These are phyloP conservation scores for Wickerhamiella parazyma DNA, from an alignment of 805 yeast genomes.

Conservation along the genomic window DNA sequence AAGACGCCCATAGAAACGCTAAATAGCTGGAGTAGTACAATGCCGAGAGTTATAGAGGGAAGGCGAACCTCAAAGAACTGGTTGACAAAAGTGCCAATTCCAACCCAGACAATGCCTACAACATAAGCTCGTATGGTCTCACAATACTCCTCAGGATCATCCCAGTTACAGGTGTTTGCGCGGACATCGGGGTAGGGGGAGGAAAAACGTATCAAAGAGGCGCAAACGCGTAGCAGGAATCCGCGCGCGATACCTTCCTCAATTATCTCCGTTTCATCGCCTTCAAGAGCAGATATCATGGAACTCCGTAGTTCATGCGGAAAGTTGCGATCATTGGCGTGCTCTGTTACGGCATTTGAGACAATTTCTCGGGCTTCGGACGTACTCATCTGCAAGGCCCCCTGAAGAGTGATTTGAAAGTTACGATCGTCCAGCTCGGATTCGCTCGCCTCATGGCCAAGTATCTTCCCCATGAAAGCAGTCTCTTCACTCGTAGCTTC, in stretches of 20 bases:
- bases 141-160: slow-evolving; percentile 30
- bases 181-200: slow-evolving; percentile 52
- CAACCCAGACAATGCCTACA: slow-evolving; percentile 37
- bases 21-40: slow-evolving; percentile 43
- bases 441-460: background rate
- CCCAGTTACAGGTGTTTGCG: slow-evolving; percentile 39
- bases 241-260: background rate
- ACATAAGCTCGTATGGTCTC: slow-evolving; percentile 42
- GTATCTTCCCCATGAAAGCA: background rate
- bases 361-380: slow-evolving; percentile 1
- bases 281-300: background rate
- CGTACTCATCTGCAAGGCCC: background rate
- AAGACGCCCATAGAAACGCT: slow-evolving; percentile 46
- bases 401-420: background rate
- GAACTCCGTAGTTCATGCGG: background rate
- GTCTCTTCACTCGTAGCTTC: too few relatives aligned
- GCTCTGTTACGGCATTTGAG: background rate
- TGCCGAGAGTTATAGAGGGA: slow-evolving; percentile 39
- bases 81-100: slow-evolving; percentile 42
- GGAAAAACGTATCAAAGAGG: slow-evolving; percentile 30
- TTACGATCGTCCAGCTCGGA: background rate
- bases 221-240: slow-evolving; percentile 27
- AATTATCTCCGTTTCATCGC: background rate
- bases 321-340: slow-evolving; percentile 8
- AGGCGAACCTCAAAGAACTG: slow-evolving; percentile 42